phyloP scores from a whole-genome alignment of 2,329 filamentous ascomycete genomes.

The Pseudogymnoascus sp. region DNA sequence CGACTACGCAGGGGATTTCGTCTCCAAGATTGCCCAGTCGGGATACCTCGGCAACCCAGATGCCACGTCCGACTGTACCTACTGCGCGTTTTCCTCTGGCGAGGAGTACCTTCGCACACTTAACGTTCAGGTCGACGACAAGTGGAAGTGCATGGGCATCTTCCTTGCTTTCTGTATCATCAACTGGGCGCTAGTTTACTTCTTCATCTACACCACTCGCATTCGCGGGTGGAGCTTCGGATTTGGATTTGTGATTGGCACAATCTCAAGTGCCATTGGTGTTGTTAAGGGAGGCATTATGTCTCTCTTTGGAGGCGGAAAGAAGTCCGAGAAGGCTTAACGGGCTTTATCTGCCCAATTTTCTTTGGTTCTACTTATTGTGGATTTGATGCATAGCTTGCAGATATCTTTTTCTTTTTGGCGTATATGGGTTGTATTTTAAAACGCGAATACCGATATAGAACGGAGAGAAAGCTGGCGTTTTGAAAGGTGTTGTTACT shows the following conservation, averaged over 20 bases:
- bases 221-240: conserved; percentile 65
- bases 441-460: not conserved
- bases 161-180: conserved; percentile 62
- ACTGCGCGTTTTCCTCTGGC: conserved; percentile 52
- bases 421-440: not conserved
- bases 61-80: conserved; percentile 45
- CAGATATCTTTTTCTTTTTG: not conserved
- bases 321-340: not conserved
- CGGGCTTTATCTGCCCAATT: not conserved
- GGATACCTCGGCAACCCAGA: conserved; percentile 52
- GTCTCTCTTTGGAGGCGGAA: not conserved
- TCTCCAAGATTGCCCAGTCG: conserved; percentile 31
- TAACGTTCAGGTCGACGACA: conserved; percentile 48
- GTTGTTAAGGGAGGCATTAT: conserved; percentile 25
- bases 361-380: not conserved
- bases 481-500: not conserved
- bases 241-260: conserved; percentile 48
- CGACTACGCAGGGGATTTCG: conserved; percentile 47
- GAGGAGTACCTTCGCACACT: conserved; percentile 52
- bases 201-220: conserved; percentile 68
- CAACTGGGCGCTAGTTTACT: conserved; percentile 66
- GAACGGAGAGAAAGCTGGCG: not conserved
- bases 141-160: conserved; percentile 67
- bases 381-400: not conserved
- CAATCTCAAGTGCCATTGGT: conserved; percentile 34